Base-by-base conservation (phyloP, 2,329 filamentous ascomycete genomes). In the Penicillium sumatraense region DNA sequence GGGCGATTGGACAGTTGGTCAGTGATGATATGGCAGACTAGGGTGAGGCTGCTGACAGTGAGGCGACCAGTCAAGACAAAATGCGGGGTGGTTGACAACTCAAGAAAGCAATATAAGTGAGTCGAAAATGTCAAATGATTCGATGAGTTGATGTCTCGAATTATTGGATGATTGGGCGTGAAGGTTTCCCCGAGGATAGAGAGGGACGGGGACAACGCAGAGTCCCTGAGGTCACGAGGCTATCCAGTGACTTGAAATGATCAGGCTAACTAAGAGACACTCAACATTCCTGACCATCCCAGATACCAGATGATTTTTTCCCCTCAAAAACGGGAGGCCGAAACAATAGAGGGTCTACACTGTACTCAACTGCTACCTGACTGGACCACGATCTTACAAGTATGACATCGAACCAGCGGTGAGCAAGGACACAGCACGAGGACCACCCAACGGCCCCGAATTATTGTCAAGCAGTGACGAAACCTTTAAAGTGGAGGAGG, bases 361-460 rank as follows among this genome's bases (percentile, higher is more conserved):
- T 16, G 24, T 20, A 44, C 21, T 14, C 14, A 44, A 27, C 40
- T 26, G 23, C 23, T 44, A 44, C 14, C 40, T 44, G 23, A 44
- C 40, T 44, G 40, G 40, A 26, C 27, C 18, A 35, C 29, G 36
- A 13, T 14, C 21, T 9, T 27, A 31, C 26, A 47, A 45, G 21
- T 36, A 52, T 47, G 50, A 52, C 50, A 52, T 52, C 23, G 41
- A 44, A 46, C 29, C 50, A 45, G 40, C 49, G 41, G 41, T 46
- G 40, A 46, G 49, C 21, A 33, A 11, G 35, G n/a, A 13, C 13
- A 23, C 13, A 23, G n/a, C 18, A 14, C 14, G 20, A 41, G 26
- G 44, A 8, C 27, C 18, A 24, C 9, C 18, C 3, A 42, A 47
- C 36, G 14, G 16, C 8, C 5, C 24, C 18, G 21, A 44, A 31